Evolutionary conservation across 305 asterid species (phyloP).

Genomic region (Plantago coronopus): DNA sequence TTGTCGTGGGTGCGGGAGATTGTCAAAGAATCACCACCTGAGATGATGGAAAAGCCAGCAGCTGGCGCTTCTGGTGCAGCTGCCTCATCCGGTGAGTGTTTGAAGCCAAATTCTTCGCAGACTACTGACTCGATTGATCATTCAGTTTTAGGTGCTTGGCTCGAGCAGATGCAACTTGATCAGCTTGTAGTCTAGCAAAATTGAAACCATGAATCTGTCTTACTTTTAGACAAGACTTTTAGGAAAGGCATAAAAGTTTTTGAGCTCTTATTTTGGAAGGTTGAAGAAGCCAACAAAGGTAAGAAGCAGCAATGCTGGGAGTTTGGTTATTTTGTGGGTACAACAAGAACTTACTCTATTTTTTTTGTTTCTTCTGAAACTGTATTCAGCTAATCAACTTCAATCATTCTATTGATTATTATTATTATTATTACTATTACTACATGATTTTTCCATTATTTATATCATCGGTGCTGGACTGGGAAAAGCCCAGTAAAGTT

Average conservation of each 20-base stretch:
- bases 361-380: conserved; percentile 7
- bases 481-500: conserved; percentile 17
- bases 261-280: conserved; percentile 37
- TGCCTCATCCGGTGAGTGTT: conserved; percentile 76
- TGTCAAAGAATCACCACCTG: conserved; percentile 69
- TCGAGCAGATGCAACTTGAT: conserved; percentile 80
- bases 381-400: conserved; percentile 24
- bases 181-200: conserved; percentile 54
- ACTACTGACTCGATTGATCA: conserved; percentile 48
- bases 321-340: conserved; percentile 26
- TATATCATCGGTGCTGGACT: conserved; percentile 20
- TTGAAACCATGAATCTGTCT: conserved; percentile 31
- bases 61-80: conserved; percentile 32
- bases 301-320: conserved; percentile 30
- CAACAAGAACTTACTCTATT: conserved; percentile 16
- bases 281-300: conserved; percentile 15
- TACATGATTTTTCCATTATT: conserved; percentile 26
- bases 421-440: conserved; percentile 5
- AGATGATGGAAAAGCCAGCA: conserved; percentile 45
- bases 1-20: conserved; percentile 49
- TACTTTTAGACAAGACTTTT: conserved; percentile 27
- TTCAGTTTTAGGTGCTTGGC: conserved; percentile 73
- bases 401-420: conserved; percentile 35
- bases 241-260: conserved; percentile 40
- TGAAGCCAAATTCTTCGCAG: conserved; percentile 46